A percentile compares a stretch with the other conserved stretches of the same genome.
These are phyloP conservation scores for Aspergillus aculeatus DNA, from an alignment of 2,329 filamentous ascomycete species.

Conservation along the genomic window DNA sequence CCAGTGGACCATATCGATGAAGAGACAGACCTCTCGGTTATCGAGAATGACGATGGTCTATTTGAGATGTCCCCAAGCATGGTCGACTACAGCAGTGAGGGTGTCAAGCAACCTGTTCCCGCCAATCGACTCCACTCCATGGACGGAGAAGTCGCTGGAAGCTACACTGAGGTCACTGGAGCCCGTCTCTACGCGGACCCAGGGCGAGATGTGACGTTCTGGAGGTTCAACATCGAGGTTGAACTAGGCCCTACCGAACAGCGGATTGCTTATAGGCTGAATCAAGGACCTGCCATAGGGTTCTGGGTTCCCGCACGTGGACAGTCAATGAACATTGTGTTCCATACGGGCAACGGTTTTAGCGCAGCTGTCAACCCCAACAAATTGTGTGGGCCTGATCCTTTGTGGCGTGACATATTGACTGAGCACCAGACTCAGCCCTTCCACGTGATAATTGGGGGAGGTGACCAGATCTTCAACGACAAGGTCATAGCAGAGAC, in stretches of 20 bases:
- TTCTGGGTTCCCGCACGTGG: slow-evolving; percentile 91
- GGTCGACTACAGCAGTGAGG: slow-evolving; percentile 41
- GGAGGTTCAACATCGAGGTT: slow-evolving; percentile 93
- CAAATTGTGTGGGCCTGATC: slow-evolving; percentile 85
- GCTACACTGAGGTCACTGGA: slow-evolving; percentile 79
- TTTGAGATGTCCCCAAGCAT: slow-evolving; percentile 65
- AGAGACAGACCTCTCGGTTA: slow-evolving; percentile 70
- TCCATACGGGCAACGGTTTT: slow-evolving; percentile 97
- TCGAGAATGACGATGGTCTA: slow-evolving; percentile 78
- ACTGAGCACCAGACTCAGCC: slow-evolving; percentile 87
- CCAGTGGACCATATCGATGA: slow-evolving; percentile 85
- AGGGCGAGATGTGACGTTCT: slow-evolving; percentile 88
- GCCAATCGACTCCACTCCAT: slow-evolving; percentile 45
- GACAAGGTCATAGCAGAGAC: slow-evolving; percentile 77
- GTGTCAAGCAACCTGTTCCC: slow-evolving; percentile 43
- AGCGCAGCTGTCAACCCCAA: slow-evolving; percentile 74
- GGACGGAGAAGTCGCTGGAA: slow-evolving; percentile 78
- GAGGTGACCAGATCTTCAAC: slow-evolving; percentile 96
- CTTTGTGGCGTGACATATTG: slow-evolving; percentile 92
- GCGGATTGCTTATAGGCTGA: slow-evolving; percentile 93
- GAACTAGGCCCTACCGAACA: slow-evolving; percentile 76
- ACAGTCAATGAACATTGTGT: slow-evolving; percentile 97
- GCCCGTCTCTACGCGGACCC: slow-evolving; percentile 78
- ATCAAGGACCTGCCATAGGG: slow-evolving; percentile 78
- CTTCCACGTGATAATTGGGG: slow-evolving; percentile 98